Conservation (phyloP, 306 rosid genomes). For the Vicia faba region DNA sequence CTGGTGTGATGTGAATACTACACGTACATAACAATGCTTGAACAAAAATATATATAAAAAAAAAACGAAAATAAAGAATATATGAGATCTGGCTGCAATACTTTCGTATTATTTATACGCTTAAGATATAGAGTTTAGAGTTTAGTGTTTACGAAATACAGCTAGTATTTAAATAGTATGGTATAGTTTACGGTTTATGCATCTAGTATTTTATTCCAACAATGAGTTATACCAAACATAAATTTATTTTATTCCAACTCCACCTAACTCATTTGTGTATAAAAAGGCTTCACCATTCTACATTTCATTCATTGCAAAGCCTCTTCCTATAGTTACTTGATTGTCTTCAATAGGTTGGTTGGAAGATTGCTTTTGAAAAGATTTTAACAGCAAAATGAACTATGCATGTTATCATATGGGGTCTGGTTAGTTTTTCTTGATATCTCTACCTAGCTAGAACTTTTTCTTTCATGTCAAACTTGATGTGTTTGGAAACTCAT, state of each 20-base stretch:
- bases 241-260: constrained; percentile 61
- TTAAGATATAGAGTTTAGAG: too few species aligned
- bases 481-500: constrained; percentile 15
- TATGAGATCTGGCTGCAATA: too few species aligned
- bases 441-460: not conserved
- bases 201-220: not conserved
- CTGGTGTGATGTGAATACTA: constrained; percentile 57
- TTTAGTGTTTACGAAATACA: not conserved
- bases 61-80: too few species aligned
- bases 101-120: too few species aligned
- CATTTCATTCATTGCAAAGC: constrained; percentile 66
- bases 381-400: constrained; percentile 63
- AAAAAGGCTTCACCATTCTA: constrained; percentile 55
- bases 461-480: constrained; percentile 12
- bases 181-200: too few species aligned
- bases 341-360: constrained; percentile 37
- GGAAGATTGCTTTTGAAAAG: constrained; percentile 39
- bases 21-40: constrained; percentile 43
- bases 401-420: constrained; percentile 57
- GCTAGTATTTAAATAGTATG: too few species aligned
- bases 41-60: constrained; percentile 24
- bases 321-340: constrained; percentile 41
- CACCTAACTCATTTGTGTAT: constrained; percentile 57
- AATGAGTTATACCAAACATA: constrained; percentile 16
- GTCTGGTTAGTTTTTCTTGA: constrained; percentile 66